Conservation (phyloP, 2,329 filamentous ascomycete genomes). For the Graphilbum ipis-grandicollis region DNA sequence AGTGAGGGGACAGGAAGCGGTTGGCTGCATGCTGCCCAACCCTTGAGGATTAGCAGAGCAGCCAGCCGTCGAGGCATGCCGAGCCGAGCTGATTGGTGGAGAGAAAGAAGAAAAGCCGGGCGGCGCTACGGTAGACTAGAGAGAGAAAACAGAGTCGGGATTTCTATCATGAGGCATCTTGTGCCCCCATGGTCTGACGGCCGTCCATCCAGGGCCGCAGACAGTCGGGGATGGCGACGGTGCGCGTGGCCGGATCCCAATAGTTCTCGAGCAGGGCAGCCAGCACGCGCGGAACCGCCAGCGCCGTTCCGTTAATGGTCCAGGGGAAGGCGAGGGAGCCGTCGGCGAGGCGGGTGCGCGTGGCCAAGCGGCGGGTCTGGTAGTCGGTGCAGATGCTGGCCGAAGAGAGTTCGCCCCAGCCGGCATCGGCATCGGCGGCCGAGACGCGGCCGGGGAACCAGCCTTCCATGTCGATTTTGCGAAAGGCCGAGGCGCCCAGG, state of each 20-base stretch:
- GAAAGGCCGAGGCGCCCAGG: constrained; percentile 69
- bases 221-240: constrained; percentile 61
- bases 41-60: no score
- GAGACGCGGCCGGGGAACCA: constrained; percentile 63
- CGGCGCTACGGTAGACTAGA: no score
- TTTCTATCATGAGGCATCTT: constrained; percentile 6
- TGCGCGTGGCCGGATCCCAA: constrained; percentile 54
- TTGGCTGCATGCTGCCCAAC: no score
- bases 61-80: no score
- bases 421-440: constrained; percentile 26
- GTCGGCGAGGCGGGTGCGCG: constrained; percentile 43
- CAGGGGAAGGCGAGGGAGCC: constrained; percentile 54
- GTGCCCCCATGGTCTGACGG: constrained; percentile 41
- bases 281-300: constrained; percentile 78
- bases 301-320: constrained; percentile 85
- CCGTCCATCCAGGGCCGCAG: constrained; percentile 76
- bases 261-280: constrained; percentile 82
- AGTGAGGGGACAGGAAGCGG: no score
- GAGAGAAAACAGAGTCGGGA: no score
- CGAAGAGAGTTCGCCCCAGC: constrained; percentile 89
- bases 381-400: constrained; percentile 90
- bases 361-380: constrained; percentile 68
- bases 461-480: constrained; percentile 88
- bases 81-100: no score
- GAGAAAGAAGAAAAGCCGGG: no score